Percentiles rank a stretch among this genome's conserved stretches.
phyloP scores from a whole-genome alignment of 75 land plant genomes.

The Selaginella moellendorffii region DNA sequence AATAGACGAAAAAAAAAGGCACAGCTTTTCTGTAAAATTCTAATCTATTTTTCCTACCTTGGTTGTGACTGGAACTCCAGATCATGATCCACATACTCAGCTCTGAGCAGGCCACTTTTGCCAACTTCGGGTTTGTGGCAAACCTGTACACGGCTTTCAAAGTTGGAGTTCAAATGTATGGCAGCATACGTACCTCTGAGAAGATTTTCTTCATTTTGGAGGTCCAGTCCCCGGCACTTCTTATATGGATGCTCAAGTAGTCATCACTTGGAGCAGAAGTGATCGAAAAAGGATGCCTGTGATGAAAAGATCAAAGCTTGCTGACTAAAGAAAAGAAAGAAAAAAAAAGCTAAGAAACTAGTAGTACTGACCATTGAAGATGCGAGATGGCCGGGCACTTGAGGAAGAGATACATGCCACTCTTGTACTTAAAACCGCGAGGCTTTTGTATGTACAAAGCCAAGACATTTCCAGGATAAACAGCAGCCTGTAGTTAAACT shows the following conservation, averaged over 20 bases:
- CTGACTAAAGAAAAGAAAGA: no score
- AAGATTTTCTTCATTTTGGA: neutral
- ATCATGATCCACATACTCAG: neutral
- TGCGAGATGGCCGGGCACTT: neutral
- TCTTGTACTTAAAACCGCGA: neutral
- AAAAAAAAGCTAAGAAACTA: no score
- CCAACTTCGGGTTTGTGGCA: neutral
- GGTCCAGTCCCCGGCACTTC: constrained; percentile 7
- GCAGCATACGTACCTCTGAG: neutral
- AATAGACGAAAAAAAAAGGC: neutral
- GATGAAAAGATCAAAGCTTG: neutral
- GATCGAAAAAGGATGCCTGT: constrained; percentile 5
- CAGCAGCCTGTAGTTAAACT: neutral
- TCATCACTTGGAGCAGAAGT: constrained; percentile 5
- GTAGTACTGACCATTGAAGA: constrained; percentile 4
- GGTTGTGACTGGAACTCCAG: neutral
- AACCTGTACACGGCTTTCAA: neutral
- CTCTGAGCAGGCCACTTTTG: neutral
- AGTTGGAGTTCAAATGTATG: neutral
- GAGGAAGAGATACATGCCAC: constrained; percentile 8
- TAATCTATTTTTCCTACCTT: neutral
- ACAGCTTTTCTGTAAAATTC: neutral
- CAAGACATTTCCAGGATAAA: constrained; percentile 5
- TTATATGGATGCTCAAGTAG: constrained; percentile 5
- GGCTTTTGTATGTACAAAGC: constrained; percentile 3